Evolutionary conservation across 768 basidiomycete species (phyloP), one percentile per base, ranked within the genome.

Genomic region (Mycena leptocephala): DNA sequence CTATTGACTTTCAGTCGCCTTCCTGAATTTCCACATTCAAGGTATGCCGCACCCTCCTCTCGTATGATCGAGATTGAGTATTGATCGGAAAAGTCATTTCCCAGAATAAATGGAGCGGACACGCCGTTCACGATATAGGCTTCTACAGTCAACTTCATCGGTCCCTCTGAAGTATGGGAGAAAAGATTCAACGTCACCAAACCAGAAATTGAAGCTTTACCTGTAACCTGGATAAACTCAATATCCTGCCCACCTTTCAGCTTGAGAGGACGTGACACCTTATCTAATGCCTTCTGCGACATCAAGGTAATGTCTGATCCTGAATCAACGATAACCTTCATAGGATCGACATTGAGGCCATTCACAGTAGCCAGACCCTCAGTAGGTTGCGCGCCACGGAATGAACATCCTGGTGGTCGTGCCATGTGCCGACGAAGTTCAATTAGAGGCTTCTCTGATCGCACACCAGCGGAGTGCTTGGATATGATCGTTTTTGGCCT

Each of bases 301-400:
- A 86, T 86, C 7, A 85, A 70, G 8, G 86, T 85, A 30, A 86
- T 87, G 63, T 86, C 84, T 3, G 85, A 83, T 30, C 85, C 83
- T 1, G 83, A 84, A 61, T 86, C 86, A 10, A 85, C 55, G 18
- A 81, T 81, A 22, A 81, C 66, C 4, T n/a, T 33, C 0, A 71
- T 72, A 2, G 70, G 55, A 16, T 74, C 64, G 6, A n/a, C 70
- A 32, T 65, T 30, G 10, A 75, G 26, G 3, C 74, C 59, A 1
- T 33, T 33, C 2, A 75, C 64, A n/a, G 74, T 75, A 8, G 74
- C 77, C 0, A 80, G 82, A n/a, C 84, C 33, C 22, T 68, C 56
- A 3, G 74, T 75, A 5, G 74, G 82, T 51, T 78, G 64, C 18
- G 84, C 53, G 28, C 86, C 85, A 30, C 86, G 70, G 64, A 85